Percentiles rank a stretch among this genome's conserved stretches.
Evolutionary conservation across 306 rosid genomes (phyloP).

Genomic region (Morella rubra): DNA sequence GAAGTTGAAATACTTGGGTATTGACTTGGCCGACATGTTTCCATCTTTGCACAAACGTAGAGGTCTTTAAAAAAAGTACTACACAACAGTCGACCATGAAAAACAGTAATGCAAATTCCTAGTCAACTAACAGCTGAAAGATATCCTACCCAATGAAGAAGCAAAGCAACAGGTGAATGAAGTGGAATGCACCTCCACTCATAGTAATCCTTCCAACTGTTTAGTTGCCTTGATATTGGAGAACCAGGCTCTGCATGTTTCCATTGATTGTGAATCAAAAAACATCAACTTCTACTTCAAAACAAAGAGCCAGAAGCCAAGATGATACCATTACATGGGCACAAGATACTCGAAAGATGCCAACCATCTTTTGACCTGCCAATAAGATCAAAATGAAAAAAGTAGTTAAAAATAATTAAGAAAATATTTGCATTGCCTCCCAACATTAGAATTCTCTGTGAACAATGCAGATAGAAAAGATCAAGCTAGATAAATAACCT

Average conservation of each 20-base stretch:
- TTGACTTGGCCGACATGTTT: not conserved
- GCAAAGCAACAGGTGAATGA: slow-evolving; percentile 75
- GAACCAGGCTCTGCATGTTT: slow-evolving; percentile 59
- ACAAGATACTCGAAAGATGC: slow-evolving; percentile 56
- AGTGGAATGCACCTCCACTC: slow-evolving; percentile 80
- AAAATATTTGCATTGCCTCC: not conserved
- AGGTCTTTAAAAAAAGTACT: not conserved
- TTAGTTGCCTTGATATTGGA: slow-evolving; percentile 42
- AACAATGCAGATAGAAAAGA: slow-evolving; percentile 10
- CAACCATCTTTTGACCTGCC: slow-evolving; percentile 60
- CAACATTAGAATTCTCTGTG: not conserved
- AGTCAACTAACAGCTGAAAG: slow-evolving; percentile 3
- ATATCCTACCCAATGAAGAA: slow-evolving; percentile 86
- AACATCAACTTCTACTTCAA: slow-evolving; percentile 17
- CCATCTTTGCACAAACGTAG: not conserved
- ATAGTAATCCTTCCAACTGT: slow-evolving; percentile 75
- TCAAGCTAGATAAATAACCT: slow-evolving; percentile 46
- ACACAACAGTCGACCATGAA: slow-evolving; percentile 6
- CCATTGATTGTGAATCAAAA: slow-evolving; percentile 20
- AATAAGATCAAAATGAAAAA: slow-evolving; percentile 11
- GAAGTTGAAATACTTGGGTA: not conserved
- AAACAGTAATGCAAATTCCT: slow-evolving; percentile 9
- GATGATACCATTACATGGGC: slow-evolving; percentile 75
- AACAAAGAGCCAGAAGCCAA: slow-evolving; percentile 23
- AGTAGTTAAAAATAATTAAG: slow-evolving; percentile 15